These are phyloP conservation scores for Trichoderma guizhouense DNA, from an alignment of 2,329 filamentous ascomycete species.

Conservation along the genomic window DNA sequence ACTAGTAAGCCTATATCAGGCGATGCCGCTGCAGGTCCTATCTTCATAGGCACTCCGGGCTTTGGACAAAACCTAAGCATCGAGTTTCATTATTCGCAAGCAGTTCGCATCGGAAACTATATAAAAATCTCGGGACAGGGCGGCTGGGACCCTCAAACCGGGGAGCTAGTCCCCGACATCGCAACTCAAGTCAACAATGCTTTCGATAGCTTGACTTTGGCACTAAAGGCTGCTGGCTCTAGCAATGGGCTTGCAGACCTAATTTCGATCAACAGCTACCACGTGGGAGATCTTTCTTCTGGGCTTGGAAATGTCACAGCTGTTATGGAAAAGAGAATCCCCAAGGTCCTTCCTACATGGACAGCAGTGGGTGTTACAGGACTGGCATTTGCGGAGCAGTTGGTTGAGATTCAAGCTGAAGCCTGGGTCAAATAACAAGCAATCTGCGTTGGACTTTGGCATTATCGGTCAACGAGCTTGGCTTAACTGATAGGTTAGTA, in stretches of 20 bases:
- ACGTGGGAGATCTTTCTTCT: not conserved
- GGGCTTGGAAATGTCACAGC: not conserved
- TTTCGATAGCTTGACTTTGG: not conserved
- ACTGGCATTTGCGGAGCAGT: not conserved
- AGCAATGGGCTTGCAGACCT: not conserved
- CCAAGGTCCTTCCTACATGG: not conserved
- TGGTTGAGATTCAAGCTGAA: not conserved
- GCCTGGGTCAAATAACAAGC: not conserved
- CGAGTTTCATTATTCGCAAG: not conserved
- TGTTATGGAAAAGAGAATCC: not conserved
- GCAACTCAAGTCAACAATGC: not conserved
- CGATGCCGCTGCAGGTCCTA: not conserved
- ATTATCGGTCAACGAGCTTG: not conserved
- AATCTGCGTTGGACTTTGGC: not conserved
- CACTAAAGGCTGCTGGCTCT: not conserved
- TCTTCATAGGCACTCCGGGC: not conserved
- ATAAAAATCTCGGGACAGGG: not conserved
- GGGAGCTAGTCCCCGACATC: not conserved
- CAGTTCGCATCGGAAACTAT: not conserved
- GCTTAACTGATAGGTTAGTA: not conserved
- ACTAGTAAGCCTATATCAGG: not conserved
- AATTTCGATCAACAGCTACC: not conserved
- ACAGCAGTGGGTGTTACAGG: not conserved
- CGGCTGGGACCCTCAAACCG: not conserved
- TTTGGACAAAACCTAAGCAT: not conserved